Percentiles rank a stretch among this genome's conserved stretches.
Evolutionary conservation across 352 stramenopile species (phyloP).

Genomic region (Globisporangium cylindrosporum): DNA sequence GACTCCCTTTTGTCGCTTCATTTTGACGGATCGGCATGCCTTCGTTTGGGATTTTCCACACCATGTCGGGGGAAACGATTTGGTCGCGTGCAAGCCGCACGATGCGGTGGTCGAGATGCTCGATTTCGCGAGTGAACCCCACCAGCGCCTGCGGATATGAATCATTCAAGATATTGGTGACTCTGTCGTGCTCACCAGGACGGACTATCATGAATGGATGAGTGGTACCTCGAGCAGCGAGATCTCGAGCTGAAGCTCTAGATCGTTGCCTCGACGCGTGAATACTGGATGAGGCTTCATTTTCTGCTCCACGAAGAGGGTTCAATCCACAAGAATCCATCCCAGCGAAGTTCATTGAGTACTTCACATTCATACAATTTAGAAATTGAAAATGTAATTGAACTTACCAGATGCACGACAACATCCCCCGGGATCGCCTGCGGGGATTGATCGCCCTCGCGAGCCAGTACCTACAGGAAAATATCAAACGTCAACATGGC

Average conservation of each 20-base stretch:
- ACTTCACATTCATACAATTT: not conserved
- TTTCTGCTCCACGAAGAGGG: slow-evolving; percentile 3
- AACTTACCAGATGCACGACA: slow-evolving; percentile 28
- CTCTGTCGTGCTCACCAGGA: not conserved
- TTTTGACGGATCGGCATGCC: slow-evolving; percentile 85
- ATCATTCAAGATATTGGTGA: too few relatives aligned
- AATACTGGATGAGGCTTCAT: slow-evolving; percentile 60
- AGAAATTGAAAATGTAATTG: not conserved
- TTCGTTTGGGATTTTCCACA: slow-evolving; percentile 82
- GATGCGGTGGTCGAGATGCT: slow-evolving; percentile 86
- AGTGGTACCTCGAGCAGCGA: slow-evolving; percentile 75
- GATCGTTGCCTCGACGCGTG: slow-evolving; percentile 86
- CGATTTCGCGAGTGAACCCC: slow-evolving; percentile 85
- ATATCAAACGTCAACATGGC: not conserved
- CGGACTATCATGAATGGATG: not conserved
- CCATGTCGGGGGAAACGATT: slow-evolving; percentile 82
- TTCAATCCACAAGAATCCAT: not conserved
- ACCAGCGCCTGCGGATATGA: slow-evolving; percentile 55
- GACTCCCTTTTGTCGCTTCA: slow-evolving; percentile 35
- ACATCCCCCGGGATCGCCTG: slow-evolving; percentile 26
- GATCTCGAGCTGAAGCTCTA: slow-evolving; percentile 91
- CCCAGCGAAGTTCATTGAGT: not conserved
- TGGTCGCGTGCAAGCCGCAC: slow-evolving; percentile 71
- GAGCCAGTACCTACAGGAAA: slow-evolving; percentile 10
- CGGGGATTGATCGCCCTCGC: slow-evolving; percentile 23